phyloP scores from a whole-genome alignment of 108 stramenopile species.

The Cyclotella baltica region DNA sequence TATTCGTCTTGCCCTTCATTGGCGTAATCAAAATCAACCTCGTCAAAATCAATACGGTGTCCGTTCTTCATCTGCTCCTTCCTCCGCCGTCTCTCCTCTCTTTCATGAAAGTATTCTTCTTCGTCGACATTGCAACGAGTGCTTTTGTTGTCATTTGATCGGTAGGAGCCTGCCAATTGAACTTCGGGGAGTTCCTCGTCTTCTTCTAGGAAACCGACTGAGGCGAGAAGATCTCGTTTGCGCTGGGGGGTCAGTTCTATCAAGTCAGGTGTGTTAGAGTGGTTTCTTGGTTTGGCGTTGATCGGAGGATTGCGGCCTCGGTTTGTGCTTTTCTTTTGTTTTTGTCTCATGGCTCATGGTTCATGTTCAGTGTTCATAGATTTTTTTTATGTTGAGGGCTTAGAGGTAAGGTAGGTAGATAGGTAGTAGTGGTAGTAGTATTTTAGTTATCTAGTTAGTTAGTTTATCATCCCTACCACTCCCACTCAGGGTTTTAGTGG shows the following conservation, averaged over 20 bases:
- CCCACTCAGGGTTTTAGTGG: too few species aligned
- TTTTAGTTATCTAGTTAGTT: too few species aligned
- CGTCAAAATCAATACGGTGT: not conserved
- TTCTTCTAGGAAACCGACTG: conserved; percentile 14
- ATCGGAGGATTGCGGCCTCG: too few species aligned
- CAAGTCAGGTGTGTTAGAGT: conserved; percentile 8
- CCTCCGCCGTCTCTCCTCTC: not conserved
- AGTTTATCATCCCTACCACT: too few species aligned
- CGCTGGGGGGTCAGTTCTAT: conserved; percentile 6
- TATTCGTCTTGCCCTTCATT: conserved; percentile 13
- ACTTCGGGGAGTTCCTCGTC: conserved; percentile 8
- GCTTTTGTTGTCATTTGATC: not conserved
- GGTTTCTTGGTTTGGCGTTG: too few species aligned
- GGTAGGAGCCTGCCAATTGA: not conserved
- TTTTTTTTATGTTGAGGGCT: too few species aligned
- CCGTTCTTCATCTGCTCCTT: not conserved
- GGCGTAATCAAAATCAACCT: not conserved
- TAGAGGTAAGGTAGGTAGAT: too few species aligned
- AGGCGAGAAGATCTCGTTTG: conserved; percentile 1
- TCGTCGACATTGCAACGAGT: not conserved
- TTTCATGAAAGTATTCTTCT: not conserved
- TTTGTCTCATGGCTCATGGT: too few species aligned
- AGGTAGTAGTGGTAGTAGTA: too few species aligned
- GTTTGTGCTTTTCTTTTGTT: too few species aligned
- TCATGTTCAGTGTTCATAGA: too few species aligned